Conservation (phyloP, 129 eudicot genomes). For the Pseudognaphalium luteoalbum region DNA sequence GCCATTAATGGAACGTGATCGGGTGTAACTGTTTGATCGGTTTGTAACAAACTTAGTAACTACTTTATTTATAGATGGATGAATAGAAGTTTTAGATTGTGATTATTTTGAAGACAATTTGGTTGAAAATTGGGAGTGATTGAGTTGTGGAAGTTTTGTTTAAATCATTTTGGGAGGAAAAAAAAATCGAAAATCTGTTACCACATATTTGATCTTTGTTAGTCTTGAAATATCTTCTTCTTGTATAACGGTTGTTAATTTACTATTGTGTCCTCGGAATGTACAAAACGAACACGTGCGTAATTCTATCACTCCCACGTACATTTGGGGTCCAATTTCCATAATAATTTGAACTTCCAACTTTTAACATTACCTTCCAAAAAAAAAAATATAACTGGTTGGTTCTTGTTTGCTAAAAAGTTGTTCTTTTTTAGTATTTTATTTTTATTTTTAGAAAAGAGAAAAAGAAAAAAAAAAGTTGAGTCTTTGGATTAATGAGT, state of each 20-base stretch:
- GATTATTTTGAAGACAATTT: constrained; percentile 15
- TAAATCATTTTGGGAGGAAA: constrained; percentile 31
- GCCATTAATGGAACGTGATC: constrained; percentile 13
- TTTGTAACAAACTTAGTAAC: not conserved
- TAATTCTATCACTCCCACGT: not conserved
- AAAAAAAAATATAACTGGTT: too few relatives aligned
- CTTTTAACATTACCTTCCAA: too few relatives aligned
- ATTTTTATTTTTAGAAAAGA: too few relatives aligned
- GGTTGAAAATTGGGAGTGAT: constrained; percentile 21
- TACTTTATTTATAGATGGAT: not conserved
- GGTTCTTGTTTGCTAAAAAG: too few relatives aligned
- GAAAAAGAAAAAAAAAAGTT: too few relatives aligned
- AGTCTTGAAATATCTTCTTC: constrained; percentile 13
- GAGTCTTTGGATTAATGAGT: too few relatives aligned
- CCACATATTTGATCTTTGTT: constrained; percentile 45
- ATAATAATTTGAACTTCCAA: too few relatives aligned
- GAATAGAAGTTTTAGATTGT: not conserved
- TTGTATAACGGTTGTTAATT: not conserved
- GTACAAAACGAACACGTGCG: not conserved
- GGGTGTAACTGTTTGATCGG: constrained; percentile 10
- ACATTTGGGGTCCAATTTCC: too few relatives aligned
- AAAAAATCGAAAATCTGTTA: constrained; percentile 24
- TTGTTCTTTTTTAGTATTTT: too few relatives aligned
- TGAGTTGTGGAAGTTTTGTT: constrained; percentile 31
- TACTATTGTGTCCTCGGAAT: constrained; percentile 22